Conservation (phyloP, 139 green algal species). For the Gonium pectorale region DNA sequence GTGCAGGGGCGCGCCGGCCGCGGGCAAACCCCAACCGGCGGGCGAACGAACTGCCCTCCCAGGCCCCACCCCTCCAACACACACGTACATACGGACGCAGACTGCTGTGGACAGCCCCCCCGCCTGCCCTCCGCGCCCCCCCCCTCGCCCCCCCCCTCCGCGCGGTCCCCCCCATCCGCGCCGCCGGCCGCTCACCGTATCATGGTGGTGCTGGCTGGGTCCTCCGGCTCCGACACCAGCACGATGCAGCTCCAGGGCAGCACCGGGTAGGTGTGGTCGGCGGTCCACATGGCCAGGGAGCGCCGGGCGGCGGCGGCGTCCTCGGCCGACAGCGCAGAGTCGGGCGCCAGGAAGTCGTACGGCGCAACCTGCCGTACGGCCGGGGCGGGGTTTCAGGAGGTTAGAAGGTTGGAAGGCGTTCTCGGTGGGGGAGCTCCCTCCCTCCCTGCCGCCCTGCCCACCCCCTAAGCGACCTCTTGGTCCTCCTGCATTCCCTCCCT, state of each 20-base stretch:
- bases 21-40: too few species aligned
- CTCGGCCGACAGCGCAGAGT: conserved; percentile 68
- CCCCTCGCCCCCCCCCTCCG: neutral
- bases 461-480: too few species aligned
- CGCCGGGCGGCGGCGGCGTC: conserved; percentile 50
- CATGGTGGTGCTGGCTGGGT: neutral
- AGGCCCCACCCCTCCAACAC: too few species aligned
- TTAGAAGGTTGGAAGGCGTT: too few species aligned
- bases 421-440: neutral
- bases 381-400: neutral
- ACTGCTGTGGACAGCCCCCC: too few species aligned
- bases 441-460: neutral
- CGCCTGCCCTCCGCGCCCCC: neutral
- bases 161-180: too few species aligned
- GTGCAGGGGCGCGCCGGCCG: too few species aligned
- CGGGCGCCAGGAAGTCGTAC: conserved; percentile 83
- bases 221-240: conserved; percentile 72
- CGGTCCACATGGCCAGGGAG: conserved; percentile 74
- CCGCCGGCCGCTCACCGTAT: neutral
- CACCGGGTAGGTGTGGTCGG: conserved; percentile 74
- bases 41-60: too few species aligned
- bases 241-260: conserved; percentile 86
- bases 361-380: conserved; percentile 70
- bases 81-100: too few species aligned
- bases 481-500: neutral